Conservation (phyloP, 352 stramenopile genomes). For the Globisporangium canariense region DNA sequence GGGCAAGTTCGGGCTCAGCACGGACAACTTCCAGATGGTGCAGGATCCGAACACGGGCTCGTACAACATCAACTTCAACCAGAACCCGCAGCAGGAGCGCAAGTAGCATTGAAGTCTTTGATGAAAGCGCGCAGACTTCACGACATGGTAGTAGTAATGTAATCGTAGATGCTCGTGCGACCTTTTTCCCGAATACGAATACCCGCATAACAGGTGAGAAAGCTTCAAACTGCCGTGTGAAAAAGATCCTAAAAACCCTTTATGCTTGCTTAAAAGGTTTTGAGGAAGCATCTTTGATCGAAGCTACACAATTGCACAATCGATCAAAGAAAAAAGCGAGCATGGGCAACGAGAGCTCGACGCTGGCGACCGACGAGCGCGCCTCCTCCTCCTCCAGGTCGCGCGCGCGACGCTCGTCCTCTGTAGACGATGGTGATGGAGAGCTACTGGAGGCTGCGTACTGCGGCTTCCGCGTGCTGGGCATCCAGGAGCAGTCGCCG, state of each 20-base stretch:
- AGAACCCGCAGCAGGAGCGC: constrained; percentile 34
- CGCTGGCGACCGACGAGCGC: constrained; percentile 16
- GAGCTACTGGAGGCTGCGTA: constrained; percentile 55
- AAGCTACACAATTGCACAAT: too few species aligned
- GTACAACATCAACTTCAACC: constrained; percentile 96
- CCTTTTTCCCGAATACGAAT: too few species aligned
- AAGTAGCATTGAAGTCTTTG: not conserved
- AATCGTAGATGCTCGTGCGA: not conserved
- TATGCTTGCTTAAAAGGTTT: too few species aligned
- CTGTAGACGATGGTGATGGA: constrained; percentile 14
- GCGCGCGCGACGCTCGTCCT: constrained; percentile 6
- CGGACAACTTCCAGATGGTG: constrained; percentile 99
- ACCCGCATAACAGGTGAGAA: too few species aligned
- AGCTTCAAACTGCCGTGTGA: too few species aligned
- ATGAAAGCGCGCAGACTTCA: not conserved
- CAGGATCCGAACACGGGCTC: constrained; percentile 96
- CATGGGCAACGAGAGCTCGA: constrained; percentile 59
- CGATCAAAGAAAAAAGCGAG: not conserved
- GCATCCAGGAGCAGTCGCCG: constrained; percentile 95
- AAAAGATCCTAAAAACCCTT: too few species aligned
- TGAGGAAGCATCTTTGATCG: too few species aligned
- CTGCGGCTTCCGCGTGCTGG: constrained; percentile 94
- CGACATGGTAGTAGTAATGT: not conserved
- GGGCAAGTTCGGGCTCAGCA: constrained; percentile 98
- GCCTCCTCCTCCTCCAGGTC: not conserved